Evolutionary conservation across 148 eudicot species (phyloP).

Genomic region (Vaccinium macrocarpon): DNA sequence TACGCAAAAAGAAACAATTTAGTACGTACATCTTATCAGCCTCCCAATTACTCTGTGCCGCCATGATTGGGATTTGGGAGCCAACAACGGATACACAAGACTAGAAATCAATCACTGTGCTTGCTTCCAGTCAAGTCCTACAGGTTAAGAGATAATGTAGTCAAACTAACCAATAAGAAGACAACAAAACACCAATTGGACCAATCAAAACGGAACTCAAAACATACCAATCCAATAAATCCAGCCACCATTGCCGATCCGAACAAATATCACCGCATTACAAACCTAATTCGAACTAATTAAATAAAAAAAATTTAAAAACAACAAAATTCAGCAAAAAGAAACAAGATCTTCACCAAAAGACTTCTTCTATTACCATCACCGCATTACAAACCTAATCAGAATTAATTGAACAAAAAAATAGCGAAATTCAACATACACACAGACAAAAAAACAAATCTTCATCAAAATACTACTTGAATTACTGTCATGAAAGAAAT

Average conservation of each 20-base stretch:
- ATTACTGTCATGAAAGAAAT: neutral
- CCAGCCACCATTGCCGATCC: conserved; percentile 19
- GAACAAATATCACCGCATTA: conserved; percentile 11
- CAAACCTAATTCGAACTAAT: neutral
- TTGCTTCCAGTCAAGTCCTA: conserved; percentile 11
- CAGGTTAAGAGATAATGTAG: neutral
- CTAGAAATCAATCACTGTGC: neutral
- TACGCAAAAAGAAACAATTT: neutral
- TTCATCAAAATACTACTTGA: neutral
- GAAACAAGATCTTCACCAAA: neutral
- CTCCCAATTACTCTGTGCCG: conserved; percentile 51
- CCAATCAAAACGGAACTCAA: neutral
- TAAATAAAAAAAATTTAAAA: too few species aligned
- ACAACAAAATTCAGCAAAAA: conserved; percentile 8
- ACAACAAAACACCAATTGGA: neutral
- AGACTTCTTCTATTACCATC: neutral
- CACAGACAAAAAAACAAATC: neutral
- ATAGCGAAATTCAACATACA: conserved; percentile 1
- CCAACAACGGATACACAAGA: neutral
- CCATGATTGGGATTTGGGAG: conserved; percentile 33
- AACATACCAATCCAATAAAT: conserved; percentile 9
- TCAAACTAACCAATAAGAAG: neutral
- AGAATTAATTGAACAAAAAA: neutral
- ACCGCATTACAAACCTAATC: conserved; percentile 7
- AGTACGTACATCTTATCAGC: conserved; percentile 49